These are phyloP conservation scores for Gonium pectorale DNA, from an alignment of 139 green algal species.

Conservation along the genomic window DNA sequence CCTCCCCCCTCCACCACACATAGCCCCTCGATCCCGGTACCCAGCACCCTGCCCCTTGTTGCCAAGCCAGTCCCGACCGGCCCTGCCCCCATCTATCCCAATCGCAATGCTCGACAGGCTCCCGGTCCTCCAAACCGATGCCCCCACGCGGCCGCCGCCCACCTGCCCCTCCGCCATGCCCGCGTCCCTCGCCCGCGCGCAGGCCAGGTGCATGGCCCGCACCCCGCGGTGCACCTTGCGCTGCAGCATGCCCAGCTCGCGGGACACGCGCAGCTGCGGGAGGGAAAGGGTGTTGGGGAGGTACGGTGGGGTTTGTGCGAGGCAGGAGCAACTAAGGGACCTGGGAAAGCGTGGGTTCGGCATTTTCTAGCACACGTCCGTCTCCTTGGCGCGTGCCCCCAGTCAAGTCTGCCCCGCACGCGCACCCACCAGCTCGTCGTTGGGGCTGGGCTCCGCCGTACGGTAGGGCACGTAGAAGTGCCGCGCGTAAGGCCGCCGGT, in stretches of 20 bases:
- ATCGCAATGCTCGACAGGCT: too few relatives aligned
- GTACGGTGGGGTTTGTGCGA: not conserved
- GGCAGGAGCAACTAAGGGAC: not conserved
- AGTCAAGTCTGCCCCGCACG: too few relatives aligned
- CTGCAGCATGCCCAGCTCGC: slow-evolving; percentile 51
- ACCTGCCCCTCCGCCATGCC: slow-evolving; percentile 11
- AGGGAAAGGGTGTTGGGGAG: not conserved
- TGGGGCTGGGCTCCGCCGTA: not conserved
- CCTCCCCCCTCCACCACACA: too few relatives aligned
- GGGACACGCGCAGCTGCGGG: slow-evolving; percentile 38
- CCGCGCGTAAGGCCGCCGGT: slow-evolving; percentile 52
- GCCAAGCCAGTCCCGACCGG: too few relatives aligned
- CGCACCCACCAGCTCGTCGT: slow-evolving; percentile 29
- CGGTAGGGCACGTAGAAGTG: slow-evolving; percentile 58
- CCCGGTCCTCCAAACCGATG: too few relatives aligned
- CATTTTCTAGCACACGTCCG: too few relatives aligned
- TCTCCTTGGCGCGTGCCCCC: too few relatives aligned
- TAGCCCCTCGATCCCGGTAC: too few relatives aligned
- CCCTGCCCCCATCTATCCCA: too few relatives aligned
- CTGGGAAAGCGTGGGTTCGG: too few relatives aligned
- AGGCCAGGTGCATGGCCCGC: slow-evolving; percentile 28
- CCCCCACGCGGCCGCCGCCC: not conserved
- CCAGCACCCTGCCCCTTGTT: too few relatives aligned
- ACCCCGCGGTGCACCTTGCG: slow-evolving; percentile 43
- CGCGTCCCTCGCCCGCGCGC: not conserved